Conservation (phyloP, 805 yeast genomes). For the Starmerella sirachaensis region DNA sequence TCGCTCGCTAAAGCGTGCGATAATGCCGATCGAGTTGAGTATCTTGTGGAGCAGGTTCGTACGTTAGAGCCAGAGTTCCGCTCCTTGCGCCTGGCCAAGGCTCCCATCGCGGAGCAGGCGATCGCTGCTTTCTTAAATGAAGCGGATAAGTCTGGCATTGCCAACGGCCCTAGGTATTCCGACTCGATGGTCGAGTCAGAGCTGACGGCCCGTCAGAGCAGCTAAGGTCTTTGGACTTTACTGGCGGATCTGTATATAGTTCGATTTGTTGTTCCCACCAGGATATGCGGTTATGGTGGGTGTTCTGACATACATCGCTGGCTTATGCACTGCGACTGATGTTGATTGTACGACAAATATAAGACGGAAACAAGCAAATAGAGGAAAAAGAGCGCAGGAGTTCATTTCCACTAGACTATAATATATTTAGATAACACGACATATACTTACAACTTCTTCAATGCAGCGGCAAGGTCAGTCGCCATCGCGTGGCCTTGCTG, state of each 20-base stretch:
- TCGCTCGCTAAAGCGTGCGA: constrained; percentile 21
- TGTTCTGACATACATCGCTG: too few species aligned
- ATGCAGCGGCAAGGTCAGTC: constrained; percentile 19
- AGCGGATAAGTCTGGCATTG: not conserved
- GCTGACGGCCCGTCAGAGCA: constrained; percentile 6
- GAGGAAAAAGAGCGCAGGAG: too few species aligned
- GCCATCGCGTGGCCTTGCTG: constrained; percentile 23
- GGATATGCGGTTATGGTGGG: too few species aligned
- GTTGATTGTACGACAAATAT: too few species aligned
- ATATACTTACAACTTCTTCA: constrained; percentile 12
- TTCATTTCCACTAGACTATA: too few species aligned
- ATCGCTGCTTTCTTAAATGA: too few species aligned
- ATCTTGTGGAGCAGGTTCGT: constrained; percentile 9
- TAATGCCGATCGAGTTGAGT: constrained; percentile 12
- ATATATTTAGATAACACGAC: not conserved
- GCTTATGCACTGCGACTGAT: too few species aligned
- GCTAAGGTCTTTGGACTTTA: too few species aligned
- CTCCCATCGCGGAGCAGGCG: constrained; percentile 5
- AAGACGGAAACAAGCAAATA: too few species aligned
- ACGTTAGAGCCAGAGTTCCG: too few species aligned
- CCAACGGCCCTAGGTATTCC: not conserved
- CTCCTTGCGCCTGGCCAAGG: not conserved
- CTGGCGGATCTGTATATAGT: too few species aligned
- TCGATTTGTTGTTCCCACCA: too few species aligned
- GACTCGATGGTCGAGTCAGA: constrained; percentile 5